Base-by-base conservation (phyloP, 2,329 filamentous ascomycete genomes). In the Pseudomassariella vexata region DNA sequence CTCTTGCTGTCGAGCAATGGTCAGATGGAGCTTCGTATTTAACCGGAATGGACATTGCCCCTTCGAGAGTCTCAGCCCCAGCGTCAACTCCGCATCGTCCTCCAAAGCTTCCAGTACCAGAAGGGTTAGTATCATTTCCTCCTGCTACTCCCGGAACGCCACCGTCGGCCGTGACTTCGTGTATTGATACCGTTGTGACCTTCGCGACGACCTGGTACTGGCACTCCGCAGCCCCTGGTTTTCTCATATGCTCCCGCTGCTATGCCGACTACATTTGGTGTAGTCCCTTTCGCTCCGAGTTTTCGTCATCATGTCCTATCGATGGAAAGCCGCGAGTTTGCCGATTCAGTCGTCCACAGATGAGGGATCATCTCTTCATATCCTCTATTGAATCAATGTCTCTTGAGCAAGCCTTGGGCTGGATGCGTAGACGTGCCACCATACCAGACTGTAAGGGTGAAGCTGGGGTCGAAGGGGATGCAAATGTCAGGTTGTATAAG, bases 191-290 rank as follows among this genome's bases (percentile, higher is more conserved):
- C 1, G 45, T 46, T 2, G 37, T 52, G 14, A 39, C 49, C 0
- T 53, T 55, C 11, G 26, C 48, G 0, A 52, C 59, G 5, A 49
- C 56, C 9, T 66, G 62, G 61, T 60, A 62, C 40, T 45, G 43
- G 3, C 57, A 65, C 23, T 36, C 50, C 0, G 34, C 39, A 1
- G 53, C 50, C 1, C 54, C 58, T 0, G 41, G 49, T 2, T 63
- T 55, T 16, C 35, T 55, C 3, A 47, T 66, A 20, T 69, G 65
- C 39, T 62, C 60, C 2, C 45, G 52, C 15, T 69, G 65, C 39
- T 57, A 64, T 20, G 49, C 52, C 5, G 57, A 62, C 19, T 33
- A 62, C 35, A 54, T 68, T 9, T 37, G 49, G 15, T 15, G 32
- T 0, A 62, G 58, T 0, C 26, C 24, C 0, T 49, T 65, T 4